Base-by-base conservation (phyloP, 108 stramenopile species). In the Craspedostauros australis region DNA sequence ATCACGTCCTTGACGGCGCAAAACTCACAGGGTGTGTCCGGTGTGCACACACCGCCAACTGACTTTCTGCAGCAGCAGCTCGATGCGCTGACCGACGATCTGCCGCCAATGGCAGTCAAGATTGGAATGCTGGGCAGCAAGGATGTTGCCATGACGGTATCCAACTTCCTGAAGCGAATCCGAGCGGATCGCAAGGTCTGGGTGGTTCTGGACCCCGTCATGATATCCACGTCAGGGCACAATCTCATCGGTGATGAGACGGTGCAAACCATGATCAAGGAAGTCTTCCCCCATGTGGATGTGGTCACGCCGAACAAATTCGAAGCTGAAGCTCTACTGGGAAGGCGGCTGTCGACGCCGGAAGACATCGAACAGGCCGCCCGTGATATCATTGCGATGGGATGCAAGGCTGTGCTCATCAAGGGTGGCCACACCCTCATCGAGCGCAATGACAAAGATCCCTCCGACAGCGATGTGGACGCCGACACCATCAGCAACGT, bases 161-260 rank as follows among this genome's bases (percentile, higher is more conserved):
- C 77, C 29, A 37, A 41, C 20, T 81, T 82, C 49, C 46, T 95
- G 45, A 55, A 65, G 15, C 21, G 67, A 20, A 34, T 75, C 5
- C 54, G 64, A 46, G 22, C 1, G 8, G 25, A 39, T 16, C 39
- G 28, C 12, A 62, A 47, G 15, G 75, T 78, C 15, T 82, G 77
- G 29, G 73, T 95, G 5, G 92, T 96, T 11, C 57, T 89, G n/a
- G 95, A 95, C 70, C 93, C 95, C 0, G 95, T 96, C 29, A 92
- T 94, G 93, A 85, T 94, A 40, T 79, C 84, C 2, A 95, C 91
- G 15, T 86, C 84, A 26, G 92, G 92, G 5, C 82, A 88, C 23
- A 72, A 72, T 46, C 66, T 96, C 16, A 59, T 94, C 29, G 83
- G 89, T 48, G 87, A 82, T 20, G 73, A 66, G 18, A 93, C 91